Base-by-base conservation (phyloP, 2,329 filamentous ascomycete genomes). In the Clarireedia hainanense region DNA sequence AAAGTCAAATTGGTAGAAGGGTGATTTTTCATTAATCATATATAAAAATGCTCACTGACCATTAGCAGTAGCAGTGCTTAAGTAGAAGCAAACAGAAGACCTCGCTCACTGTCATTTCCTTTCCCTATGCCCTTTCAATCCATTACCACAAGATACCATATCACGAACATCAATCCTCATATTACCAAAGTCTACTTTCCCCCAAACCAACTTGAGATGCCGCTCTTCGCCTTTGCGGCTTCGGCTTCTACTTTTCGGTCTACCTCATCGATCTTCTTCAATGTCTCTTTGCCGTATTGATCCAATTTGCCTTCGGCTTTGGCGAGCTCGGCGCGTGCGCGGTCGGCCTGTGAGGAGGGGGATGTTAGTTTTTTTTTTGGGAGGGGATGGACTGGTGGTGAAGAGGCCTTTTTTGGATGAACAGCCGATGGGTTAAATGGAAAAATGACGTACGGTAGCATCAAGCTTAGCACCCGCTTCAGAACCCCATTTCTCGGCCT, bases 191-290 rank as follows among this genome's bases (percentile, higher is more conserved):
- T 61, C 62, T 80, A 81, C 60, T 80, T 75, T 52, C 80, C 80
- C 56, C 90, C 86, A 67, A 96, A 95, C 91, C 91, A 96, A 70
- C 87, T 81, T 43, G 86, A 88, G 65, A 95, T 72, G 61, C 87
- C 86, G 66, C 84, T 82, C 83, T 96, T 96, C 46, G 90, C 88
- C 76, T 96, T 87, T 51, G 84, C 73, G 4, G 90, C 83, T 62
- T 84, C 84, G 62, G 88, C 77, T 76, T 91, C 88, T 52, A 96
- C 86, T 63, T 84, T 91, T 66, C 83, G 81, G 74, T 96, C 91
- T 66, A 91, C 85, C 71, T 86, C 82, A 72, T 96, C 86, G 51
- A 94, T 83, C 67, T 90, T 88, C 69, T 85, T 82, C 65, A 86
- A 72, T 34, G 84, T 74, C 20, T 86, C 80, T 68, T 85, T 82